A percentile compares a stretch with the other conserved stretches of the same genome.
Evolutionary conservation across 2,329 filamentous ascomycete species (phyloP).

Genomic region (Ophiostoma sp.): DNA sequence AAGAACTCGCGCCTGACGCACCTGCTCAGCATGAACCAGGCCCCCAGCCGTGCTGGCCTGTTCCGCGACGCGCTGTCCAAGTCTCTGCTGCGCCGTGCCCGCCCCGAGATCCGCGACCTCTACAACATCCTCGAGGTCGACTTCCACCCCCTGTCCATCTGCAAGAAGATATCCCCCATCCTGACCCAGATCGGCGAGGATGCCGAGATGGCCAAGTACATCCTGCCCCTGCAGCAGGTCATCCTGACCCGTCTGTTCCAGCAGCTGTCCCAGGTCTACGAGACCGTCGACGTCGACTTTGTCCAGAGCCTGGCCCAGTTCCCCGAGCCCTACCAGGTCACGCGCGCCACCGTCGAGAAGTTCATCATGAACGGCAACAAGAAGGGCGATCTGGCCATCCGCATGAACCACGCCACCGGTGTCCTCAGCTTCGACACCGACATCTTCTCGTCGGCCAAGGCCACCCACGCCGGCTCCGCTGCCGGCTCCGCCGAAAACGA

Average conservation of each 20-base stretch:
- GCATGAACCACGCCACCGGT: slow-evolving; percentile 90
- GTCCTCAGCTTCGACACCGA: slow-evolving; percentile 97
- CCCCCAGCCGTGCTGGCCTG: slow-evolving; percentile 80
- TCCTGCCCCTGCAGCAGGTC: slow-evolving; percentile 92
- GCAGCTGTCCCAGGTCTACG: slow-evolving; percentile 97
- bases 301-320: slow-evolving; percentile 92
- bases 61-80: slow-evolving; percentile 97
- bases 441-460: slow-evolving; percentile 95
- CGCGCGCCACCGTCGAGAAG: slow-evolving; percentile 88
- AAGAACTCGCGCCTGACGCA: slow-evolving; percentile 98
- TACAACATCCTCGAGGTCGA: slow-evolving; percentile 99
- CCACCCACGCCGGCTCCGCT: slow-evolving; percentile 74
- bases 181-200: slow-evolving; percentile 88
- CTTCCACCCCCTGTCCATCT: slow-evolving; percentile 97
- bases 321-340: slow-evolving; percentile 93
- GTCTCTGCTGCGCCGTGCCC: slow-evolving; percentile 84
- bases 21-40: slow-evolving; percentile 84
- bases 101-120: slow-evolving; percentile 90
- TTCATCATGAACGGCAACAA: slow-evolving; percentile 99
- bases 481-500: slow-evolving; percentile 86
- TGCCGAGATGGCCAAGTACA: slow-evolving; percentile 95
- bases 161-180: slow-evolving; percentile 97
- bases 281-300: slow-evolving; percentile 90
- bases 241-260: slow-evolving; percentile 98
- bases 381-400: slow-evolving; percentile 95